Base-by-base conservation (phyloP, 768 basidiomycete species). In the Macrolepiota fuliginosa region DNA sequence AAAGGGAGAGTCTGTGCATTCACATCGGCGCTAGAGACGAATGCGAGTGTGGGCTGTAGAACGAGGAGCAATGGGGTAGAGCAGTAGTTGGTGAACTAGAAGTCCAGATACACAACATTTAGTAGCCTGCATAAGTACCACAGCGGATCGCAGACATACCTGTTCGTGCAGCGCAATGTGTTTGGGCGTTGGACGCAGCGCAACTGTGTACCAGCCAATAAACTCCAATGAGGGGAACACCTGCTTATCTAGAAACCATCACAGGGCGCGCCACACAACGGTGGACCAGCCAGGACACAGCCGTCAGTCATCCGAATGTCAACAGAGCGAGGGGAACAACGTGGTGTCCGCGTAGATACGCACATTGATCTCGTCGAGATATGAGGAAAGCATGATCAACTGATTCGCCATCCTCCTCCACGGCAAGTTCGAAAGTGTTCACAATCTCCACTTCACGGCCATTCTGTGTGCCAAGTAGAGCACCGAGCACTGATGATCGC, bases 181-280 rank as follows among this genome's bases (percentile, higher is more conserved):
- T 19, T 77, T 78, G n/a, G 82, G 68, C 1, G 88, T 88, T 0
- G 94, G 94, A 11, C 79, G 77, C n/a, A 82, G 72, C 15, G 93
- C 89, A 47, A 96, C 88, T 0, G 91, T 92, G 74, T 99, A 99
- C 97, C 97, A 99, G 7, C 97, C 97, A 54, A 99, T 91, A 70
- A 99, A 89, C 70, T 98, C 97, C 36, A 98, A 82, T 0, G 95
- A 94, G 11, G 97, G 97, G 73, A 99, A 98, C 22, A 98, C 96
- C 76, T 97, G 95, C 74, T 96, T 96, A 81, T 95, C 96, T 98
- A 73, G 47, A 66, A 61, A 49, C 25, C 35, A 56, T 46, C 49
- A 56, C 29, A 42, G 54, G 54, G 56, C 58, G 52, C 13, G 36
- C 19, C 42, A 19, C 47, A 15, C 47, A 27, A 22, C 12, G 36